phyloP scores from a whole-genome alignment of 257 asterid genomes.

The Ilex asprella region DNA sequence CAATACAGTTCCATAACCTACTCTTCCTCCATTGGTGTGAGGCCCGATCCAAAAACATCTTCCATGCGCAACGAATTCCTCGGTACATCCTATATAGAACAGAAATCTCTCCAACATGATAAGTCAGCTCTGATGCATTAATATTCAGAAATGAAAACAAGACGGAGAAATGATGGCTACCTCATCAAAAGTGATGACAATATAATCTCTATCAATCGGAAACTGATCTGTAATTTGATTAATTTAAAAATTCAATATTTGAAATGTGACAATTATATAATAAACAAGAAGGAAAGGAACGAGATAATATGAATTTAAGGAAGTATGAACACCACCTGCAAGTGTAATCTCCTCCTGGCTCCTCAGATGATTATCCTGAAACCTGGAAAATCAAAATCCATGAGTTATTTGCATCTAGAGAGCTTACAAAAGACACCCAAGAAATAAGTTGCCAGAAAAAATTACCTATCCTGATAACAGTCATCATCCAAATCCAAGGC shows the following conservation, averaged over 20 bases:
- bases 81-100: conserved; percentile 29
- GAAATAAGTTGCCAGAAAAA: neutral
- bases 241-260: conserved; percentile 3
- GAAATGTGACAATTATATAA: neutral
- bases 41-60: conserved; percentile 32
- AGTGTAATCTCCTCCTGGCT: conserved; percentile 60
- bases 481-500: conserved; percentile 46
- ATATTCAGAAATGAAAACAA: neutral
- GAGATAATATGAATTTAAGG: neutral
- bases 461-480: conserved; percentile 35
- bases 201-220: conserved; percentile 58
- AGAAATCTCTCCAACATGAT: neutral
- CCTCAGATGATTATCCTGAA: conserved; percentile 53
- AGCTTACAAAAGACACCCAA: conserved; percentile 1
- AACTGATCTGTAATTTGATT: conserved; percentile 56
- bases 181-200: conserved; percentile 40
- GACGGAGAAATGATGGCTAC: conserved; percentile 18
- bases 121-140: neutral
- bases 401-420: conserved; percentile 3
- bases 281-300: conserved; percentile 3
- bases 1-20: conserved; percentile 17
- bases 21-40: conserved; percentile 60
- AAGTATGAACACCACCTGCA: conserved; percentile 38
- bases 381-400: conserved; percentile 34
- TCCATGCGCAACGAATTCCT: conserved; percentile 22